Conservation (phyloP, 2,329 filamentous ascomycete genomes). For the Pyricularia grisea region DNA sequence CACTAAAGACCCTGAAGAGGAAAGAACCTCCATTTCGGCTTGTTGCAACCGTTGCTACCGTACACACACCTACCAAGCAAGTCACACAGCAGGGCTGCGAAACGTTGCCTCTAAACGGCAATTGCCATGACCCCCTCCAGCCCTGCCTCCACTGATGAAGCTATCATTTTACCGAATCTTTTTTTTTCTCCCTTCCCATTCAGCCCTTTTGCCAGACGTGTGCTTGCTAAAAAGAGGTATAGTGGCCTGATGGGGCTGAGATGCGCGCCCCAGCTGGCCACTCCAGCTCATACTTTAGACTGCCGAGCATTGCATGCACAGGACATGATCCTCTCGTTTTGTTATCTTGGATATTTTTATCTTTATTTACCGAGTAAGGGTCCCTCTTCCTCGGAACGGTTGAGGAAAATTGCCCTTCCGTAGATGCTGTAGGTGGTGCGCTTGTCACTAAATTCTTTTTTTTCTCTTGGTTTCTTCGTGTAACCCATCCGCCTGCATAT, state of each 20-base stretch:
- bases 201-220: background rate
- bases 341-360: background rate
- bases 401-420: background rate
- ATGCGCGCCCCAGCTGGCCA: background rate
- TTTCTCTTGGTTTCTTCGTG: background rate
- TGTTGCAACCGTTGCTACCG: background rate
- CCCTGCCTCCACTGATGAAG: no score
- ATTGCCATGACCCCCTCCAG: background rate
- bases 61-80: background rate
- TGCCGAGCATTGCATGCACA: background rate
- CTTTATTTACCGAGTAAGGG: background rate
- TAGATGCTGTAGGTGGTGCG: no score
- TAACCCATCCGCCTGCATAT: background rate
- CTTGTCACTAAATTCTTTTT: background rate
- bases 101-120: background rate
- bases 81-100: background rate
- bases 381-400: background rate
- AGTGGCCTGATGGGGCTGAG: background rate
- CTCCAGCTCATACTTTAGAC: background rate
- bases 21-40: background rate
- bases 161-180: no score
- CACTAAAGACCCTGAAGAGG: background rate
- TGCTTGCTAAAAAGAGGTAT: background rate
- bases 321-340: no score
- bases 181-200: background rate